Base-by-base conservation (phyloP, 371 early-diverging fungal genomes). In the Actinomortierella wolfii region DNA sequence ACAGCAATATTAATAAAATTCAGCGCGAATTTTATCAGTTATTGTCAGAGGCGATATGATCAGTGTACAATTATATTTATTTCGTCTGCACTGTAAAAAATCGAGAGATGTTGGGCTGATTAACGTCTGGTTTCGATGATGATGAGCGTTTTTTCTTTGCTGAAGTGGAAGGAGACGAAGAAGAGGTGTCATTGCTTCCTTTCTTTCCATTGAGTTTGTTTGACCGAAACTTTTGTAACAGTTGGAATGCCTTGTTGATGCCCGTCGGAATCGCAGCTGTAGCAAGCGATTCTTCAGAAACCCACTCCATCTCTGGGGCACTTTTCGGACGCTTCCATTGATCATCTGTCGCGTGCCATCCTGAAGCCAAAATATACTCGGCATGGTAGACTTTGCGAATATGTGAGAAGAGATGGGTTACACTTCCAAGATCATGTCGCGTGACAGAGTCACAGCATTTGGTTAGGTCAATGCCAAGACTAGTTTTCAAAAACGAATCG, bases 331-430 rank as follows among this genome's bases (percentile, higher is more conserved):
- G 52, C n/a, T 23, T 50, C 39, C 56, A 13, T 24, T 11, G n/a
- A 9, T 1, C 41, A 13, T 29, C 66, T 21, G 17, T 20, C 23
- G 15, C 14, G 13, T 4, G 17, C 34, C 14, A 21, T 5, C 46
- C 53, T 25, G 42, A 14, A 44, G 28, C 20, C 17, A 26, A 3
- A 28, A 54, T 78, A 77, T 81, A 83, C 44, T 86, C 84, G 20
- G 76, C 67, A 50, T 84, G 85, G 51, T 86, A 87, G 8, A 82
- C 81, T 59, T 84, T 84, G 40, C 85, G 79, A 24, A 92, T 89
- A 60, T 92, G 92, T 4, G 89, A 87, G 60, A 92, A 92, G 18
- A 90, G 53, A 59, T 92, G 92, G 7, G 84, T 78, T 0, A 83
- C 82, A 39, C 79, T 76, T 4, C 89, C 89, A 7, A 91, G 69